These are phyloP conservation scores for Betula pendula DNA, from an alignment of 306 rosid species.

Conservation along the genomic window DNA sequence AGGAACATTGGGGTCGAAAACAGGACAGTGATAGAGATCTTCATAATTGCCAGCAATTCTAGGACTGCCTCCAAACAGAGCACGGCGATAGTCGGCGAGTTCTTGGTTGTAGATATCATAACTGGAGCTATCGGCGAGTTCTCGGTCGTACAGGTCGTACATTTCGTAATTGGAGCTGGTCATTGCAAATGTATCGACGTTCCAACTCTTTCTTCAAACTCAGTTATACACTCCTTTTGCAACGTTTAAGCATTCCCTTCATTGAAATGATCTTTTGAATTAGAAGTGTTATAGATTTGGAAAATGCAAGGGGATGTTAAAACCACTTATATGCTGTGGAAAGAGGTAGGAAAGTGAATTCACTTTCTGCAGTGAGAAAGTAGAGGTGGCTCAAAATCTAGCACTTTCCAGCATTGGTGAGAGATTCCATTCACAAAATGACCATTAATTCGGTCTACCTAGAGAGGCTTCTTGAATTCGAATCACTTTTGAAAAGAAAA, in stretches of 20 bases:
- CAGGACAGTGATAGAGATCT: constrained; percentile 10
- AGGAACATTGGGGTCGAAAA: constrained; percentile 13
- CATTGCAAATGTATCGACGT: not conserved
- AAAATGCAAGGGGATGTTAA: not conserved
- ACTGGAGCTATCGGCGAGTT: constrained; percentile 1
- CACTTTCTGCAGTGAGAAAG: not conserved
- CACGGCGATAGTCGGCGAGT: constrained; percentile 4
- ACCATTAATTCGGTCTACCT: not conserved
- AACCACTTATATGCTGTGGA: constrained; percentile 15
- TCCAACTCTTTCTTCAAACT: constrained; percentile 1
- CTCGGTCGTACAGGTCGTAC: not conserved
- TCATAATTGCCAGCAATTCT: not conserved
- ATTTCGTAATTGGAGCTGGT: constrained; percentile 1
- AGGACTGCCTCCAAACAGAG: not conserved
- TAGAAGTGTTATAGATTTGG: not conserved
- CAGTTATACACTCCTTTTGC: not conserved
- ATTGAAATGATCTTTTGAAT: constrained; percentile 5
- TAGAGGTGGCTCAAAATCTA: not conserved
- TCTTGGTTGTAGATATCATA: not conserved
- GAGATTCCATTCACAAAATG: constrained; percentile 28
- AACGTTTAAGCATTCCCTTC: not conserved
- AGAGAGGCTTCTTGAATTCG: not conserved
- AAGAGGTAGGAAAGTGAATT: constrained; percentile 5
- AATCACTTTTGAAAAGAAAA: constrained; percentile 23
- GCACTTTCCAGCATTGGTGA: not conserved